These are phyloP conservation scores for Dichomitus squalens DNA, from an alignment of 1,284 basidiomycete species.

Conservation along the genomic window DNA sequence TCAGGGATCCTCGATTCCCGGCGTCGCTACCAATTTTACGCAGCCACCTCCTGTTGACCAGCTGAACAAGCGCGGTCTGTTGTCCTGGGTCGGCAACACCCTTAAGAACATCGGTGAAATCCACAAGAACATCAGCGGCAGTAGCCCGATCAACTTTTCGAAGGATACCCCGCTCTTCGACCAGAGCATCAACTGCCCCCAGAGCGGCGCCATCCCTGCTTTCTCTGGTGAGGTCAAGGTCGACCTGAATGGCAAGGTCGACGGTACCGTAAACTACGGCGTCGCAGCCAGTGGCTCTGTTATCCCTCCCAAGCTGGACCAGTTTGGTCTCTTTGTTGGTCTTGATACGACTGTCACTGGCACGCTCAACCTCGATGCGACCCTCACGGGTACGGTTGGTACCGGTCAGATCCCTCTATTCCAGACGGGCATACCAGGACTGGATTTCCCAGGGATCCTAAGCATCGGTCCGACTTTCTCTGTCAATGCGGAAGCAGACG, in stretches of 20 bases:
- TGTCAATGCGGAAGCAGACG: slow-evolving; percentile 19
- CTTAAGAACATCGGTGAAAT: slow-evolving; percentile 4
- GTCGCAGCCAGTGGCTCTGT: slow-evolving; percentile 40
- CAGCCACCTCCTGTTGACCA: slow-evolving; percentile 23
- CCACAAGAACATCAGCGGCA: slow-evolving; percentile 29
- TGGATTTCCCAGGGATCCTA: slow-evolving; percentile 43
- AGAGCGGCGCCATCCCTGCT: slow-evolving; percentile 22
- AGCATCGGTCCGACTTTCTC: slow-evolving; percentile 36
- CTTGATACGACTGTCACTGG: slow-evolving; percentile 28
- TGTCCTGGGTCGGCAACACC: slow-evolving; percentile 10
- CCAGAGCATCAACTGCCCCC: slow-evolving; percentile 42
- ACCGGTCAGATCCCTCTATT: slow-evolving; percentile 39
- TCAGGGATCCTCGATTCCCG: slow-evolving; percentile 42
- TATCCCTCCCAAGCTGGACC: slow-evolving; percentile 40
- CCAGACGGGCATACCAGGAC: slow-evolving; percentile 40
- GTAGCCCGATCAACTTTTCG: slow-evolving; percentile 35
- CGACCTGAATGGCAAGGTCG: slow-evolving; percentile 41
- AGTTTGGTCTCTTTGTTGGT: slow-evolving; percentile 38
- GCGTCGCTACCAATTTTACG: slow-evolving; percentile 37
- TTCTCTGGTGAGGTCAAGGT: slow-evolving; percentile 40
- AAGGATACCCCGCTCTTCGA: slow-evolving; percentile 45
- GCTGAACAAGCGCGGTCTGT: slow-evolving; percentile 12
- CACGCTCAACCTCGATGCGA: slow-evolving; percentile 31
- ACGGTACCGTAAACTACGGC: slow-evolving; percentile 41
- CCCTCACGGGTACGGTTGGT: slow-evolving; percentile 37